phyloP scores from a whole-genome alignment of 2,329 filamentous ascomycete species.

The Trichoderma brevicompactum region DNA sequence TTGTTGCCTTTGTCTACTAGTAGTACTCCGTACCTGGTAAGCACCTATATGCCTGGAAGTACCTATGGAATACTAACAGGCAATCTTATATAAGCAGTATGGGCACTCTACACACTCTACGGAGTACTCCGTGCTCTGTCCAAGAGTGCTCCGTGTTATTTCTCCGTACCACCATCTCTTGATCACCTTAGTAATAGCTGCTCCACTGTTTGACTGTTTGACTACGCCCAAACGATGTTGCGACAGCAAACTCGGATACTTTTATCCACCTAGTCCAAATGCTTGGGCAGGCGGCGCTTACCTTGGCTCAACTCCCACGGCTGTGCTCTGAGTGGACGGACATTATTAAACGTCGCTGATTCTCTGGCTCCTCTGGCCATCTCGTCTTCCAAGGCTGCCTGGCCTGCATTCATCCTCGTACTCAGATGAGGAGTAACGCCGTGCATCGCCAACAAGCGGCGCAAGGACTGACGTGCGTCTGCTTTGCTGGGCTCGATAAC shows the following conservation, averaged over 20 bases:
- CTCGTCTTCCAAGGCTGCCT: not conserved
- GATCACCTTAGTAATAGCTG: not conserved
- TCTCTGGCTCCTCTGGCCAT: not conserved
- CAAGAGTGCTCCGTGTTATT: no score
- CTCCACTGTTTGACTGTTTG: conserved; percentile 1
- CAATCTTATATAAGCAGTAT: no score
- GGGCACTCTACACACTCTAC: no score
- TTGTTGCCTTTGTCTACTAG: no score
- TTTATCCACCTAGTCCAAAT: not conserved
- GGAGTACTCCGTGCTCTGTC: not conserved
- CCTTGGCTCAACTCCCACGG: conserved; percentile 9
- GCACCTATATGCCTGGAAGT: no score
- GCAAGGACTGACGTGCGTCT: conserved; percentile 25
- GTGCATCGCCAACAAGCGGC: conserved; percentile 29
- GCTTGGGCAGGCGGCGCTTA: conserved; percentile 2
- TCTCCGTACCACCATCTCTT: no score
- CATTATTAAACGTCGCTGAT: not conserved
- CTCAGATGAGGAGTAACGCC: conserved; percentile 21
- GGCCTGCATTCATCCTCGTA: not conserved
- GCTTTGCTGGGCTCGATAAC: conserved; percentile 19
- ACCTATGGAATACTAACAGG: no score
- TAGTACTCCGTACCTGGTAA: no score
- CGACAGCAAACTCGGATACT: conserved; percentile 2
- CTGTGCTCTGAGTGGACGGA: conserved; percentile 10
- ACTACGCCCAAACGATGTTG: not conserved